Conservation (phyloP, 2,329 filamentous ascomycete species). For the Basipetospora chlamydospora region DNA sequence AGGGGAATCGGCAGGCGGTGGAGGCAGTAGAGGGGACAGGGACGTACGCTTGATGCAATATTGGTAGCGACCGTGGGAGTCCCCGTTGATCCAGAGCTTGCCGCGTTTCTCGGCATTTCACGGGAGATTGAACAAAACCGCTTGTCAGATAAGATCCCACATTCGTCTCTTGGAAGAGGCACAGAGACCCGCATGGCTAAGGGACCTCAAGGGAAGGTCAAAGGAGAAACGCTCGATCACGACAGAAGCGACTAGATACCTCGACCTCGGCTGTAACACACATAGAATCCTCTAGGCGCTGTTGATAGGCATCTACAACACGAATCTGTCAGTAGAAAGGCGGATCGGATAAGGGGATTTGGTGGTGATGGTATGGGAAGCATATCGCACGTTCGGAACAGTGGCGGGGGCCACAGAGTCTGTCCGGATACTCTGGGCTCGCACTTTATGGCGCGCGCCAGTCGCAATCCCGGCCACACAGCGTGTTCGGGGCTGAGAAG, state of each 20-base stretch:
- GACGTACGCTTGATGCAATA: slow-evolving; percentile 10
- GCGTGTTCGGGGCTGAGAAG: too few species aligned
- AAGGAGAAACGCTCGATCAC: slow-evolving; percentile 7
- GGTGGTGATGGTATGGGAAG: too few species aligned
- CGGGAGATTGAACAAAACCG: slow-evolving; percentile 4
- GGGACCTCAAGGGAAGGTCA: not conserved
- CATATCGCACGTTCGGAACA: too few species aligned
- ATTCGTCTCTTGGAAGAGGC: not conserved
- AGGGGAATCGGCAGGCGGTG: too few species aligned
- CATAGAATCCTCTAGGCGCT: slow-evolving; percentile 9
- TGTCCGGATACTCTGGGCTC: too few species aligned
- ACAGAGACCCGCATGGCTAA: not conserved
- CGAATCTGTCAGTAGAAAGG: too few species aligned
- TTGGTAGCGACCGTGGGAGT: slow-evolving; percentile 7
- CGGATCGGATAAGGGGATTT: too few species aligned
- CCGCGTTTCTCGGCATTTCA: slow-evolving; percentile 9
- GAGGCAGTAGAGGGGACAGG: not conserved
- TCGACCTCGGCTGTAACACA: slow-evolving; percentile 8
- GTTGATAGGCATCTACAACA: slow-evolving; percentile 9
- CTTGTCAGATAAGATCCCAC: too few species aligned
- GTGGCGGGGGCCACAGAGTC: too few species aligned
- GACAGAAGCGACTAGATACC: slow-evolving; percentile 8
- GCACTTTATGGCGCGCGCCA: too few species aligned
- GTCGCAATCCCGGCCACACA: too few species aligned
- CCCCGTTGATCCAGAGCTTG: slow-evolving; percentile 6